These are phyloP conservation scores for Hygrocybe coccinea DNA, from an alignment of 768 basidiomycete species.

Conservation along the genomic window DNA sequence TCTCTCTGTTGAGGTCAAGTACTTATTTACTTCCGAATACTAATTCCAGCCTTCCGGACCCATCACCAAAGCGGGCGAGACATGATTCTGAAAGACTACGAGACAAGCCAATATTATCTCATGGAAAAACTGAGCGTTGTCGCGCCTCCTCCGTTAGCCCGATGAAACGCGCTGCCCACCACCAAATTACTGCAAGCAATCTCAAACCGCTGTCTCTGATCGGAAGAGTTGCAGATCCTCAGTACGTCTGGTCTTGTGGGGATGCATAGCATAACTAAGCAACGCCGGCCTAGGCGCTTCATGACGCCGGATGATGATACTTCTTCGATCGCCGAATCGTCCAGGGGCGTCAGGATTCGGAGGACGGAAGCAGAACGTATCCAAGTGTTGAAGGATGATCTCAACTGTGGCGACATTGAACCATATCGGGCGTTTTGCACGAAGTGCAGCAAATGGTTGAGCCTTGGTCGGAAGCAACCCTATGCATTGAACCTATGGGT, in stretches of 20 bases:
- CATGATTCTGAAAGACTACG: constrained; percentile 9
- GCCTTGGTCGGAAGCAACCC: constrained; percentile 49
- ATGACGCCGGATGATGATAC: constrained; percentile 43
- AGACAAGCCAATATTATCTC: constrained; percentile 11
- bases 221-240: no score
- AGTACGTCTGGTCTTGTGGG: no score
- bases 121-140: constrained; percentile 12
- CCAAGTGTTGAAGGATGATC: constrained; percentile 59
- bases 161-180: not conserved
- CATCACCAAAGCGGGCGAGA: constrained; percentile 15
- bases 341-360: constrained; percentile 37
- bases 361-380: constrained; percentile 60
- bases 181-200: no score
- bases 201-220: not conserved
- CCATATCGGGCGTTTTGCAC: constrained; percentile 55
- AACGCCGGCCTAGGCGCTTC: constrained; percentile 12
- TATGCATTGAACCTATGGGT: constrained; percentile 63
- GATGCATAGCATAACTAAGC: not conserved
- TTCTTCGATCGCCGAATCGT: constrained; percentile 52
- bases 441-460: constrained; percentile 52
- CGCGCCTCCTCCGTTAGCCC: constrained; percentile 23
- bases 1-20: no score
- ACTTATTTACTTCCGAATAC: no score
- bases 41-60: not conserved
- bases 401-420: constrained; percentile 53